Percentiles rank a stretch among this genome's conserved stretches.
phyloP scores from a whole-genome alignment of 257 asterid genomes.

The Voacanga thouarsii region DNA sequence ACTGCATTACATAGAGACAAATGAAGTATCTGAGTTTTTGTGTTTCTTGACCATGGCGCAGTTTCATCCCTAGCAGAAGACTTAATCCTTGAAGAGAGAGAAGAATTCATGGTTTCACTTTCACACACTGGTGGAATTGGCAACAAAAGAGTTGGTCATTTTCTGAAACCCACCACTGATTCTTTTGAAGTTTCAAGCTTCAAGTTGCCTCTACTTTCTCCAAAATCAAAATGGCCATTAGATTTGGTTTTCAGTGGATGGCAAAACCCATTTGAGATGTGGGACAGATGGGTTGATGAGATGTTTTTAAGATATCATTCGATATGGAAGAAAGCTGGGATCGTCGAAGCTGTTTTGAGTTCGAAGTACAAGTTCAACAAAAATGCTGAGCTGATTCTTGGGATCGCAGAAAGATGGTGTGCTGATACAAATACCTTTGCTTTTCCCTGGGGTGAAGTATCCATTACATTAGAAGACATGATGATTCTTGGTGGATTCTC shows the following conservation, averaged over 20 bases:
- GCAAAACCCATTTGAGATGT: slow-evolving; percentile 15
- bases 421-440: slow-evolving; percentile 36
- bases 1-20: too few species aligned
- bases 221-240: slow-evolving; percentile 31
- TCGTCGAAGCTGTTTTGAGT: slow-evolving; percentile 28
- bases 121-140: slow-evolving; percentile 20
- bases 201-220: slow-evolving; percentile 33
- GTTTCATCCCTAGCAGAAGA: neutral
- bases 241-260: slow-evolving; percentile 30
- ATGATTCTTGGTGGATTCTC: slow-evolving; percentile 40
- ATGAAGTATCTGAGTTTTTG: too few species aligned
- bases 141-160: slow-evolving; percentile 23
- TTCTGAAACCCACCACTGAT: slow-evolving; percentile 24
- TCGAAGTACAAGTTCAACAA: slow-evolving; percentile 13
- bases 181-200: slow-evolving; percentile 19
- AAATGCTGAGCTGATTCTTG: slow-evolving; percentile 26
- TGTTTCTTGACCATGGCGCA: neutral
- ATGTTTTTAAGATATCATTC: slow-evolving; percentile 18
- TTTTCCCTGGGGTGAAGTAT: slow-evolving; percentile 52
- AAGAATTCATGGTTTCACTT: slow-evolving; percentile 33
- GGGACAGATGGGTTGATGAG: slow-evolving; percentile 32
- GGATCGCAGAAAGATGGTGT: slow-evolving; percentile 39
- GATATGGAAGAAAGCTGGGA: slow-evolving; percentile 33
- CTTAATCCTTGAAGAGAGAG: slow-evolving; percentile 15
- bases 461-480: slow-evolving; percentile 41